Evolutionary conservation across 1,284 basidiomycete species (phyloP).

Genomic region (Acaromyces ingoldii): DNA sequence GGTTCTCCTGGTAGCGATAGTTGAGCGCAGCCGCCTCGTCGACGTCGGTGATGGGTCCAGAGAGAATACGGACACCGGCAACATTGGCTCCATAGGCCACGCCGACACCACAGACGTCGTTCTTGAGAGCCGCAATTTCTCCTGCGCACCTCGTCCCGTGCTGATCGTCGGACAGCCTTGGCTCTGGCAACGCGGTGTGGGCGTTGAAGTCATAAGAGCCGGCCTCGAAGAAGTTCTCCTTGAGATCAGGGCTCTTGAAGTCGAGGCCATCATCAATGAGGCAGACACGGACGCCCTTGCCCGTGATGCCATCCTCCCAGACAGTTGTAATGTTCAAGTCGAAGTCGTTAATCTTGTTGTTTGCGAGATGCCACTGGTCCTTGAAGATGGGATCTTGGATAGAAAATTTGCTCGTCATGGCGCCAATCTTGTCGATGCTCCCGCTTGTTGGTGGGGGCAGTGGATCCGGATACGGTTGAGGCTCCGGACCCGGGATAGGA

Average conservation of each 20-base stretch:
- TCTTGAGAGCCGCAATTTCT: slow-evolving; percentile 94
- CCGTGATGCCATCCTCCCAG: slow-evolving; percentile 80
- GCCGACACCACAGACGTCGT: slow-evolving; percentile 89
- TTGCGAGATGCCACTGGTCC: slow-evolving; percentile 76
- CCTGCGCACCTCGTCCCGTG: slow-evolving; percentile 98
- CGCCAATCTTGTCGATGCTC: slow-evolving; percentile 20
- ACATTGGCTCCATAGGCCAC: slow-evolving; percentile 88
- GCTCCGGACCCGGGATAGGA: slow-evolving; percentile 31
- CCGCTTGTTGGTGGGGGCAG: slow-evolving; percentile 20
- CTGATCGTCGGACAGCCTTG: slow-evolving; percentile 82
- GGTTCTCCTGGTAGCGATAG: slow-evolving; percentile 83
- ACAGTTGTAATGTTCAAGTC: slow-evolving; percentile 80
- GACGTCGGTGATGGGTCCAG: slow-evolving; percentile 92
- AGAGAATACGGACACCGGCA: slow-evolving; percentile 90
- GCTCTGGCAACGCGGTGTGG: slow-evolving; percentile 78
- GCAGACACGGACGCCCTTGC: slow-evolving; percentile 78
- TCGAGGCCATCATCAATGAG: slow-evolving; percentile 96
- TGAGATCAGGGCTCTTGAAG: slow-evolving; percentile 78
- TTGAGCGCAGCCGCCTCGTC: slow-evolving; percentile 96
- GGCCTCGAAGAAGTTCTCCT: slow-evolving; percentile 79
- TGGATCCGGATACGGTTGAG: slow-evolving; percentile 18
- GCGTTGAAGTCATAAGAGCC: slow-evolving; percentile 98
- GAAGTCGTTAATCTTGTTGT: slow-evolving; percentile 54
- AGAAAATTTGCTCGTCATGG: slow-evolving; percentile 55
- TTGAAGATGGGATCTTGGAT: slow-evolving; percentile 82